Conservation (phyloP, 768 basidiomycete species). For the Lactarius quietus region DNA sequence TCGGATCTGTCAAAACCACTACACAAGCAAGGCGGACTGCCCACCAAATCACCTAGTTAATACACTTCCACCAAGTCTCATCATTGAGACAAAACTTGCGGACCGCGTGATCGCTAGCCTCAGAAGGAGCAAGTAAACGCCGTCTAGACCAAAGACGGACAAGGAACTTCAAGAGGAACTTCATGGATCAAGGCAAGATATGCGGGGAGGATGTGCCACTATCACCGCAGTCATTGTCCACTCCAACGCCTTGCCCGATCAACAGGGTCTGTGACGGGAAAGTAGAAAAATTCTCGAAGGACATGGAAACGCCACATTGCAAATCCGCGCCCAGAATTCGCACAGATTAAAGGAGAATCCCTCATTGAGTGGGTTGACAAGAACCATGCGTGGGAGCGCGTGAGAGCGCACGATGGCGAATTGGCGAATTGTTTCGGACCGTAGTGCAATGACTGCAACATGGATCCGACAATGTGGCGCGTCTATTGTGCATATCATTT, state of each 20-base stretch:
- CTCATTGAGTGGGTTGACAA: not conserved
- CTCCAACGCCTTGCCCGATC: too few relatives aligned
- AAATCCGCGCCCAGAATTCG: not conserved
- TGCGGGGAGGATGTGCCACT: not conserved
- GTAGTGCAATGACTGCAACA: not conserved
- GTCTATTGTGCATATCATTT: not conserved
- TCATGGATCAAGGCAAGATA: not conserved
- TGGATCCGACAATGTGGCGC: conserved; percentile 1
- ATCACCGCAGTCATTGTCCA: not conserved
- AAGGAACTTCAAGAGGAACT: too few relatives aligned
- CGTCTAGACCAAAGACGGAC: not conserved
- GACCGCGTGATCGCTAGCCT: too few relatives aligned
- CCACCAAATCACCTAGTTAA: not conserved
- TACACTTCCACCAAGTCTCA: too few relatives aligned
- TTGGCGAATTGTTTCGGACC: conserved; percentile 7
- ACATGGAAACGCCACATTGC: conserved; percentile 9
- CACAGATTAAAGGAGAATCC: not conserved
- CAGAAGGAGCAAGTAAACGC: too few relatives aligned
- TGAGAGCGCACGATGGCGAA: not conserved
- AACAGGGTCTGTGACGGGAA: not conserved
- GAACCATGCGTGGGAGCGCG: conserved; percentile 10
- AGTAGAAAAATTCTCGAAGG: conserved; percentile 8
- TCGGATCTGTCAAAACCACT: not conserved
- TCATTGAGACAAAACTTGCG: too few relatives aligned
- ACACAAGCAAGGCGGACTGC: not conserved